Evolutionary conservation across 2,329 filamentous ascomycete genomes (phyloP).

Genomic region (Neonectria hederae): DNA sequence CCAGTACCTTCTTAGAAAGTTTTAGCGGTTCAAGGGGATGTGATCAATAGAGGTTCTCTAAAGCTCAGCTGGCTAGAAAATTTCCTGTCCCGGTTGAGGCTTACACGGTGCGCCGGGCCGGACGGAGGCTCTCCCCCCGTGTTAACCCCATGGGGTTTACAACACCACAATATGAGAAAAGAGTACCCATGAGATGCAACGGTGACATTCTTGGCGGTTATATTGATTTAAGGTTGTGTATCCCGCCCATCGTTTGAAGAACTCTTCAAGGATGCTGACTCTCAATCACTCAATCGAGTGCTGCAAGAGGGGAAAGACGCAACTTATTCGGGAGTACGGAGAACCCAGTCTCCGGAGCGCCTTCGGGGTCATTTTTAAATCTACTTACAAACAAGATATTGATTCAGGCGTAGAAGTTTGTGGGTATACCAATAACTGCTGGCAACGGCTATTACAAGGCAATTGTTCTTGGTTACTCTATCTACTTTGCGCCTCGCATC

Average conservation of each 20-base stretch:
- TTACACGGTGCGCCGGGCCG: background rate
- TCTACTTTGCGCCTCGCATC: background rate
- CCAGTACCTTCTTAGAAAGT: background rate
- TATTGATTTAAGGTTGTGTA: background rate
- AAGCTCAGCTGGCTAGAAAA: background rate
- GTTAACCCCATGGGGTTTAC: background rate
- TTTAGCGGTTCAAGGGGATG: background rate
- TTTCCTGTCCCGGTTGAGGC: background rate
- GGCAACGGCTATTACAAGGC: background rate
- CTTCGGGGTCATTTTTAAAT: too few species aligned
- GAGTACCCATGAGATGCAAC: background rate
- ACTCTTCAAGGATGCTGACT: too few species aligned
- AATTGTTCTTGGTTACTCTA: background rate
- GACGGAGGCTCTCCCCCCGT: background rate
- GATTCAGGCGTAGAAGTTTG: background rate
- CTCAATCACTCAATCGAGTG: too few species aligned
- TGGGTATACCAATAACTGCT: too few species aligned
- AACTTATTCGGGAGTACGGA: background rate
- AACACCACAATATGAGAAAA: background rate
- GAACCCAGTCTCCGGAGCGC: background rate
- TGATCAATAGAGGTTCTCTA: background rate
- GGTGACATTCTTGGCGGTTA: constrained; percentile 1
- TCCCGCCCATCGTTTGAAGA: too few species aligned
- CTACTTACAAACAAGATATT: background rate
- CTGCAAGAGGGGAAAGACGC: background rate